phyloP scores from a whole-genome alignment of 2,329 filamentous ascomycete species.

The Paramyrothecium sp. region DNA sequence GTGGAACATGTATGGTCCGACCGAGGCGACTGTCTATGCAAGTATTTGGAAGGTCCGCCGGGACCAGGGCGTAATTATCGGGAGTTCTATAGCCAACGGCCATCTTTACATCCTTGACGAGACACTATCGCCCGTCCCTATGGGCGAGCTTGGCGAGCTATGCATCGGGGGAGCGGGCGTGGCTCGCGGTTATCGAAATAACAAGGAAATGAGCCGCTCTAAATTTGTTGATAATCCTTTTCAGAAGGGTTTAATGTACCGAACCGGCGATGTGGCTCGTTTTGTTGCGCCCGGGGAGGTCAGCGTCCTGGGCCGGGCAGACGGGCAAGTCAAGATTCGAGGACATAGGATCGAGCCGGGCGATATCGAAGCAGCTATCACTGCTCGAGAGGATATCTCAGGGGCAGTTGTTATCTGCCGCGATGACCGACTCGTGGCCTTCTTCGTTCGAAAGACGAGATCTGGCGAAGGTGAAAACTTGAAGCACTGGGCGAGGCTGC shows the following conservation, averaged over 20 bases:
- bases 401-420: conserved; percentile 8
- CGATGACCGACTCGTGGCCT: conserved; percentile 10
- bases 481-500: not conserved
- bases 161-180: conserved; percentile 28
- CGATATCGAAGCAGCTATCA: conserved; percentile 11
- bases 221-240: conserved; percentile 10
- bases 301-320: conserved; percentile 9
- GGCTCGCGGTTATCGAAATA: conserved; percentile 15
- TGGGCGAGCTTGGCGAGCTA: conserved; percentile 31
- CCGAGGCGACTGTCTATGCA: conserved; percentile 18
- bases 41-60: conserved; percentile 18
- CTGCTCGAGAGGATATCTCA: conserved; percentile 5
- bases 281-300: conserved; percentile 10
- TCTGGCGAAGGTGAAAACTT: not conserved
- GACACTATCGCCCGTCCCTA: conserved; percentile 29
- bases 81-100: conserved; percentile 18
- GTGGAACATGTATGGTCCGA: conserved; percentile 28
- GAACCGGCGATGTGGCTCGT: conserved; percentile 16
- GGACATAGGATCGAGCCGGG: conserved; percentile 11
- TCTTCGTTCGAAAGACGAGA: conserved; percentile 7
- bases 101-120: conserved; percentile 39
- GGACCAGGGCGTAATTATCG: conserved; percentile 13
- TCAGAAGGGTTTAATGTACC: conserved; percentile 11
- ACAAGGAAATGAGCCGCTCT: conserved; percentile 6
- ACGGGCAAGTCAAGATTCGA: conserved; percentile 10